Base-by-base conservation (phyloP, 164 flowering plant species). In the Stephania japonica region DNA sequence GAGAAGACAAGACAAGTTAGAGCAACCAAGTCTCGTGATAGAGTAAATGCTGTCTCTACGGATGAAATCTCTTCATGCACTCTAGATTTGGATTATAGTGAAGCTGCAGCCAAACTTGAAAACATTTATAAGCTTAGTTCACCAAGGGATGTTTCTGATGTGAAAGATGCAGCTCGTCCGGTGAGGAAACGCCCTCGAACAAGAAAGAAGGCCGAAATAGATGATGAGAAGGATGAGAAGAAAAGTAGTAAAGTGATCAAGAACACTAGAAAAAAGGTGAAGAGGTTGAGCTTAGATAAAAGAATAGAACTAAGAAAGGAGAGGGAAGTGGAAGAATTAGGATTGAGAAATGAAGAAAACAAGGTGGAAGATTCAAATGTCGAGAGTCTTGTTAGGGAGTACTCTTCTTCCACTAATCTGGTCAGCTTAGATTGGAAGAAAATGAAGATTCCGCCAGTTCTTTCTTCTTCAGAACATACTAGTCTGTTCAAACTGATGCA, bases 381-480 rank as follows among this genome's bases (percentile, higher is more conserved):
- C 24, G 85, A 89, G 47, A 80, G 75, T 80, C 97, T 93, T 76
- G 87, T 91, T 24, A 84, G 95, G 77, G 94, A 85, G 21, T 91
- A 88, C 75, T 88, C 97, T 1, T 84, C 78, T 50, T 83, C 94
- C 19, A 88, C 86, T 26, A 89, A 91, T 73, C 80, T 84, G 61
- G 89, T 77, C 56, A 87, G 93, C 85, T 77, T 88, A 79, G 98
- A 96, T 77, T 96, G 99, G 99, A 96, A 87, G 78, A 96, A 87
- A 74, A 90, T 88, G 98, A 96, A 89, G 87, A 95, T 95, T 73
- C 96, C 99, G 42, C 93, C 94, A 0, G 98, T 93, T 77, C 95
- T 96, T 77, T 78, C 97, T 72, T 87, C 97, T 43, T 82, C 89
- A 16, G 97, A 93, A 72, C 99, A 96, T 77, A 41, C 86, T 44